These are phyloP conservation scores for Coleophoma crateriformis DNA, from an alignment of 2,329 filamentous ascomycete genomes.

Conservation along the genomic window DNA sequence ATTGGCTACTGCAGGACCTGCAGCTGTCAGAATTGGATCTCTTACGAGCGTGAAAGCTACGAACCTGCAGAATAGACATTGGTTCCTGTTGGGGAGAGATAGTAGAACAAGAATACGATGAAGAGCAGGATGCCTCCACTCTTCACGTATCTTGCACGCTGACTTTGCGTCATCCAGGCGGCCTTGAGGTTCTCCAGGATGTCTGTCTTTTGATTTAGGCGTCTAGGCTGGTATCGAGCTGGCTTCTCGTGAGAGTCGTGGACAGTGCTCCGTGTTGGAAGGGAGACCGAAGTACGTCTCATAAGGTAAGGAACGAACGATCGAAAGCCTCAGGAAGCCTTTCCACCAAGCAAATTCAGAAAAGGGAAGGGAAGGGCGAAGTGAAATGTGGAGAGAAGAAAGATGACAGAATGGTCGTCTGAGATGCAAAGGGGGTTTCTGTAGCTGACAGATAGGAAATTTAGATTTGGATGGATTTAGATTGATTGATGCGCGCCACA, in stretches of 20 bases:
- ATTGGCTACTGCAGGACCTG: slow-evolving; percentile 11
- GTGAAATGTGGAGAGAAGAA: background rate
- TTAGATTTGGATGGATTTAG: background rate
- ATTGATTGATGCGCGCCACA: too few species aligned
- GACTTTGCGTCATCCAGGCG: slow-evolving; percentile 57
- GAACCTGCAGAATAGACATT: slow-evolving; percentile 19
- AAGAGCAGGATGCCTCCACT: slow-evolving; percentile 56
- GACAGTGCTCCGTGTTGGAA: slow-evolving; percentile 54
- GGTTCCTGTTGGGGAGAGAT: slow-evolving; percentile 51
- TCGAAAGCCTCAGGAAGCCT: too few species aligned
- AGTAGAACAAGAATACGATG: slow-evolving; percentile 58
- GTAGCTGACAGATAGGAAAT: background rate
- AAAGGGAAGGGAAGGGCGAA: slow-evolving; percentile 4
- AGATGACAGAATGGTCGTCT: slow-evolving; percentile 2
- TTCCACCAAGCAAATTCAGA: background rate
- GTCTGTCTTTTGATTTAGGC: slow-evolving; percentile 33
- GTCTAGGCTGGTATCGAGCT: slow-evolving; percentile 48
- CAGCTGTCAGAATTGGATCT: slow-evolving; percentile 5
- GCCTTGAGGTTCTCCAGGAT: slow-evolving; percentile 51
- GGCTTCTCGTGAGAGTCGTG: slow-evolving; percentile 62
- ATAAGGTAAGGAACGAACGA: slow-evolving; percentile 32
- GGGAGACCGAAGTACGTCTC: slow-evolving; percentile 61
- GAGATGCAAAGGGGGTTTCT: background rate
- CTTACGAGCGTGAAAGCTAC: background rate
- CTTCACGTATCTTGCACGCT: slow-evolving; percentile 61